Evolutionary conservation across 169 alveolate genomes (phyloP), one percentile per base, ranked within the genome.

Genomic region (Plasmodium adleri): DNA sequence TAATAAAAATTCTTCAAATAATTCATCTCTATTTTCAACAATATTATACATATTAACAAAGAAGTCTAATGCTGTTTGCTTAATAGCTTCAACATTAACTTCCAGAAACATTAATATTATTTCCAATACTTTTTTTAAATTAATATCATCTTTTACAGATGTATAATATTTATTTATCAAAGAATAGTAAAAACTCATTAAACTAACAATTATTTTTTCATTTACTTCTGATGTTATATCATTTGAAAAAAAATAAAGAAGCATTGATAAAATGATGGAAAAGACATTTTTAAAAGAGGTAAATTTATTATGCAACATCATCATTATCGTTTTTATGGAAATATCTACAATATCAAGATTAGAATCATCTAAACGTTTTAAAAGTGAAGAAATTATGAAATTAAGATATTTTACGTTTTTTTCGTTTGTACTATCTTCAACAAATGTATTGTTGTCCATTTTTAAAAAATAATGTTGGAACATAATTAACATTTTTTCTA

Each of bases 171-270:
- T 80, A 24, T 80, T 80, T 67, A 80, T 80, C 72, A 80, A 68
- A 60, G 85, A 80, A 43, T 80, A 80, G 80, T 80, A 80, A 80
- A 80, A 80, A 68, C 90, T 80, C 90, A 80, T 80, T 68, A 80
- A 80, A 72, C 90, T 68, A 67, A 80, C 90, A 68, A 80, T 80
- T 80, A 80, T 80, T 58, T 80, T 80, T 68, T 80, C 90, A 68
- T 80, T 80, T 80, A 68, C 70, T 80, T 80, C 72, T 50, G 75
- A 75, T 47, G 76, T 67, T 7, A 62, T 62, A 71, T 80, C 90
- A 39, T 43, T 72, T 43, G 90, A 80, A 66, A 80, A 80, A 39
- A 52, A 72, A 64, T 67, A 80, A 80, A 80, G 56, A 70, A 80
- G 47, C 90, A 80, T 80, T 68, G 90, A 80, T 80, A 80, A 58